Base-by-base conservation (phyloP, 805 yeast genomes). In the Wickerhamomyces kurtzmanii region DNA sequence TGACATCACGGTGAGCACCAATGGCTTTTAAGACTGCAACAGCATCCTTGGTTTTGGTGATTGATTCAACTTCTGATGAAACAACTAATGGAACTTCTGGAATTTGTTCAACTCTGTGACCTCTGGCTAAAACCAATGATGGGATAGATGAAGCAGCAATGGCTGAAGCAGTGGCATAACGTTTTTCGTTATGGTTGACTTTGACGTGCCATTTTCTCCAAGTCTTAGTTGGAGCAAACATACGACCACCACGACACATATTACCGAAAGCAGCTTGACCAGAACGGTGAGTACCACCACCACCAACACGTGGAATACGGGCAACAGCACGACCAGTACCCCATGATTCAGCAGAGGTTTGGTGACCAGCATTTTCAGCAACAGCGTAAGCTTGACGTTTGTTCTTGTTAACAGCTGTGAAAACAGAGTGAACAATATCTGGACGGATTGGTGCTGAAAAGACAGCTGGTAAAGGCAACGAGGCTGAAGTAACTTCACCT, bases 271-370 rank as follows among this genome's bases (percentile, higher is more conserved):
- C 98, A 68, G 86, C 98, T 73, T 91, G 98, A 68, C 98, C 98
- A 48, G 97, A 75, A 74, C 98, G 87, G 93, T 86, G 96, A 66
- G 98, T 91, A 83, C 98, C 98, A 65, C 94, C 87, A 75, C 98
- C 98, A 72, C 96, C 96, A 64, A 91, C 97, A 80, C 98, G 87
- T 76, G 98, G 98, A 68, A 91, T 89, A 79, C 98, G 89, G 73
- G 98, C 97, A 62, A 91, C 96, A 71, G 98, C 98, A 77, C 98
- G 87, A 78, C 98, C 98, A 56, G 98, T 91, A 86, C 98, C 98
- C 98, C 98, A 91, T 45, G 98, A 91, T 74, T 86, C 96, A 65
- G 98, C 98, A 44, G 97, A 89, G 70, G 96, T 87, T 75, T 91
- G 97, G 80, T 85, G 94, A 75, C 98, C 98, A 60, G 98, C 98